Evolutionary conservation across 441 rosid genomes (phyloP).

Genomic region (Brassica balearica): DNA sequence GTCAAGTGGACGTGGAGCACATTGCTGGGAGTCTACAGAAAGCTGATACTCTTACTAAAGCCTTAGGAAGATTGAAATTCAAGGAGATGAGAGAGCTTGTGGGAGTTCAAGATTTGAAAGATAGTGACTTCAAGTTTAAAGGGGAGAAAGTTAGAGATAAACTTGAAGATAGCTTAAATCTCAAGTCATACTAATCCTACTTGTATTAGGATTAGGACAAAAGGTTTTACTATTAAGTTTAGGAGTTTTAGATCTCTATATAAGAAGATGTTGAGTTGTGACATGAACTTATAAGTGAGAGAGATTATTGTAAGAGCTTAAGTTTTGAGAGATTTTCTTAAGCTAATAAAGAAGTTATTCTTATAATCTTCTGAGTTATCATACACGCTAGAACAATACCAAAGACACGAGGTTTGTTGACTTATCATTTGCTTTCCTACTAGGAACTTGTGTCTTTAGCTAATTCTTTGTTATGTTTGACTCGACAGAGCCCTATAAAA

Average conservation of each 20-base stretch:
- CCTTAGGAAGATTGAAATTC: too few relatives aligned
- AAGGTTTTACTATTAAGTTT: neutral
- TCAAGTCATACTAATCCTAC: neutral
- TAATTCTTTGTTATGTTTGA: neutral
- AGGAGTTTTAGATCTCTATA: neutral
- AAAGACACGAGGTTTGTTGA: neutral
- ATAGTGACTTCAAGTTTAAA: too few relatives aligned
- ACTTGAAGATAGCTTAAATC: too few relatives aligned
- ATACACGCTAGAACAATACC: too few relatives aligned
- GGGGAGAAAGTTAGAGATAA: too few relatives aligned
- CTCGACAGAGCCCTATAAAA: neutral
- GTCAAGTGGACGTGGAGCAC: too few relatives aligned
- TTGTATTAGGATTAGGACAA: neutral
- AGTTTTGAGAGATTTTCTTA: neutral
- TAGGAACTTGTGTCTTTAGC: neutral
- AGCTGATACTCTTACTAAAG: too few relatives aligned
- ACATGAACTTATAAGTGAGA: neutral
- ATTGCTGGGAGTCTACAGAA: too few relatives aligned
- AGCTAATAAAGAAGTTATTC: too few relatives aligned
- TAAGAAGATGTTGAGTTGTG: neutral
- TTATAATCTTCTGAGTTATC: too few relatives aligned
- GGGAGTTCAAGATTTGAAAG: too few relatives aligned
- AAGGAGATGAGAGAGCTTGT: too few relatives aligned
- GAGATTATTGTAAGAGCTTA: neutral
- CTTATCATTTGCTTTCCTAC: neutral